Conservation (phyloP, 164 flowering plant genomes). For the Protea cynaroides region DNA sequence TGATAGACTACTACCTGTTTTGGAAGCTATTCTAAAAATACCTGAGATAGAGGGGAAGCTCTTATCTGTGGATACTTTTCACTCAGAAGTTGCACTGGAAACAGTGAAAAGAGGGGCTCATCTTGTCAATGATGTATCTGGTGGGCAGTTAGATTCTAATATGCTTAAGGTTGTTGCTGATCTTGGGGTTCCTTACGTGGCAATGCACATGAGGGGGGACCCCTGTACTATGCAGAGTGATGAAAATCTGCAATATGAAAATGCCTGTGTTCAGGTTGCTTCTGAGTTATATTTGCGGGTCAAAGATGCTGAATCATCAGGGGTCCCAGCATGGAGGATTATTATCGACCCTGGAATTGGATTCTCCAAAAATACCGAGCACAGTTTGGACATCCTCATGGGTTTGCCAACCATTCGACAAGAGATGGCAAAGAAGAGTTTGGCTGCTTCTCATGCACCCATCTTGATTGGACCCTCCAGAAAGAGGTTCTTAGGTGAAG, state of each 20-base stretch:
- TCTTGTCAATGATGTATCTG: conserved; percentile 83
- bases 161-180: conserved; percentile 60
- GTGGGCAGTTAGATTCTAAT: conserved; percentile 59
- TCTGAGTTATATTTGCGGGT: conserved; percentile 45
- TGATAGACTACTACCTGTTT: conserved; percentile 67
- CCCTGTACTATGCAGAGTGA: conserved; percentile 76
- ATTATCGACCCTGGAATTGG: conserved; percentile 90
- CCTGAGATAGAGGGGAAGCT: conserved; percentile 71
- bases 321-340: conserved; percentile 91
- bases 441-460: conserved; percentile 70
- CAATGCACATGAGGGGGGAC: conserved; percentile 92
- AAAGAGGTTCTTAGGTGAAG: conserved; percentile 77
- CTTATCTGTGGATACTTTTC: conserved; percentile 83
- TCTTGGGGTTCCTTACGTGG: conserved; percentile 69
- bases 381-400: conserved; percentile 65
- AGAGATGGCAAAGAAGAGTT: conserved; percentile 57
- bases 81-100: conserved; percentile 76
- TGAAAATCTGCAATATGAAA: conserved; percentile 54
- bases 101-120: conserved; percentile 77
- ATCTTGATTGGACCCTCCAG: conserved; percentile 85
- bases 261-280: conserved; percentile 68
- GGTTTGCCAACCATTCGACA: conserved; percentile 44
- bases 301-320: conserved; percentile 65
- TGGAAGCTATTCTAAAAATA: conserved; percentile 58
- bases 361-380: conserved; percentile 75